A percentile compares a stretch with the other conserved stretches of the same genome.
phyloP scores from a whole-genome alignment of 2,329 filamentous ascomycete genomes.

The Sporothrix curviconia region DNA sequence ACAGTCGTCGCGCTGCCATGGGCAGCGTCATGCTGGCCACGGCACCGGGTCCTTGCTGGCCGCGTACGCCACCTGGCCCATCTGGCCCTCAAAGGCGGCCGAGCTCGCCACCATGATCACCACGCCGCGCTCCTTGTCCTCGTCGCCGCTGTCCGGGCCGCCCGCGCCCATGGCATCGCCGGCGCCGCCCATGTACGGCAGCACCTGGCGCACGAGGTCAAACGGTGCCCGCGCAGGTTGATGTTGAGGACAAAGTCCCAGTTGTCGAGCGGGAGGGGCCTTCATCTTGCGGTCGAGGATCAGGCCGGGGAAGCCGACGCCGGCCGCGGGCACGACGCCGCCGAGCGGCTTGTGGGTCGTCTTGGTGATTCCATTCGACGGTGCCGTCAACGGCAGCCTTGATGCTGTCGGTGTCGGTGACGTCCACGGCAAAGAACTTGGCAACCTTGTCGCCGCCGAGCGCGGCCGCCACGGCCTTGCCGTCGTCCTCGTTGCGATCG shows the following conservation, averaged over 20 bases:
- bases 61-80: constrained; percentile 66
- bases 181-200: constrained; percentile 56
- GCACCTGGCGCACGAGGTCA: constrained; percentile 63
- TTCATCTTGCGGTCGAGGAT: constrained; percentile 59
- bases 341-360: constrained; percentile 57
- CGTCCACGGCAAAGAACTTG: constrained; percentile 65
- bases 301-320: constrained; percentile 62
- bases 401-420: constrained; percentile 60
- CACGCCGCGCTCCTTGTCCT: constrained; percentile 66
- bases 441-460: constrained; percentile 51
- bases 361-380: constrained; percentile 53
- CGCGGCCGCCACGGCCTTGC: constrained; percentile 46
- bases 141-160: constrained; percentile 44
- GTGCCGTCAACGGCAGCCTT: constrained; percentile 53
- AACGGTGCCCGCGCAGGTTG: constrained; percentile 68
- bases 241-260: constrained; percentile 72
- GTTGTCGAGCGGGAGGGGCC: constrained; percentile 56
- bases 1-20: constrained; percentile 68
- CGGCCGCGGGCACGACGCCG: constrained; percentile 69
- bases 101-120: constrained; percentile 71
- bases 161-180: constrained; percentile 12
- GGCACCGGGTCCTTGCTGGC: constrained; percentile 67
- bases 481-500: constrained; percentile 57
- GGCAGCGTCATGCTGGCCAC: constrained; percentile 69
- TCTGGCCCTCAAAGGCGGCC: constrained; percentile 75